Evolutionary conservation across 1,284 basidiomycete species (phyloP).

Genomic region (Ustilago tritici): DNA sequence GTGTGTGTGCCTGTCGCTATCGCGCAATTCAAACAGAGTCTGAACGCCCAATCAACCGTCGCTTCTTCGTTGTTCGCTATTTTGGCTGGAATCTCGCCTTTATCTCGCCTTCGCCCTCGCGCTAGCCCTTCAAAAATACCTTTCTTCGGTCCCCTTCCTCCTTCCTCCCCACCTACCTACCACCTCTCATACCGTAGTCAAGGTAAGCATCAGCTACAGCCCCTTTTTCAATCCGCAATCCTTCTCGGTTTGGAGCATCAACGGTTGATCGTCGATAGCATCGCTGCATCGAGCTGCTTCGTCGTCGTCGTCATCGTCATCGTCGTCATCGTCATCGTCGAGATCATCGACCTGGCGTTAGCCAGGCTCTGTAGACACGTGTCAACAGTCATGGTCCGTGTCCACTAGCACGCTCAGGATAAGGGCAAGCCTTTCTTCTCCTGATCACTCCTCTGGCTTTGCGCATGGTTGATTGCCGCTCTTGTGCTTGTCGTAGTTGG

Average conservation of each 20-base stretch:
- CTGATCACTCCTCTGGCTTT: not conserved
- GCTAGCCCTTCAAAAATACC: conserved; percentile 42
- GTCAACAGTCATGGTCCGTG: not conserved
- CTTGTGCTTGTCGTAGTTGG: not conserved
- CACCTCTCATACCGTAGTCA: conserved; percentile 44
- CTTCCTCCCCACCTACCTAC: conserved; percentile 48
- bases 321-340: not conserved
- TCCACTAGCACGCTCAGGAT: not conserved
- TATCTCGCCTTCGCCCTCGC: conserved; percentile 15
- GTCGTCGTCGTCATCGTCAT: conserved; percentile 6
- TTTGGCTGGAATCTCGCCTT: conserved; percentile 1
- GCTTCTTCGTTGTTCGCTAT: conserved; percentile 2
- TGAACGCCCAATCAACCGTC: conserved; percentile 26
- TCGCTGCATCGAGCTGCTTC: not conserved
- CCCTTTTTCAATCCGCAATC: not conserved
- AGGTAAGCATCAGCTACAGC: conserved; percentile 42
- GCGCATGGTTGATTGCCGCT: conserved; percentile 1
- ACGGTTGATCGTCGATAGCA: not conserved
- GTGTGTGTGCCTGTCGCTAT: conserved; percentile 11
- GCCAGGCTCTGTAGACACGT: not conserved
- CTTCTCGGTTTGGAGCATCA: not conserved
- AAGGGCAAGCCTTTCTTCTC: not conserved
- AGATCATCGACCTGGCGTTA: not conserved
- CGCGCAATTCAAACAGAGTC: conserved; percentile 9
- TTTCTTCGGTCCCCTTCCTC: conserved; percentile 26